These are phyloP conservation scores for Phytophthora fragariae DNA, from an alignment of 352 stramenopile genomes.

Conservation along the genomic window DNA sequence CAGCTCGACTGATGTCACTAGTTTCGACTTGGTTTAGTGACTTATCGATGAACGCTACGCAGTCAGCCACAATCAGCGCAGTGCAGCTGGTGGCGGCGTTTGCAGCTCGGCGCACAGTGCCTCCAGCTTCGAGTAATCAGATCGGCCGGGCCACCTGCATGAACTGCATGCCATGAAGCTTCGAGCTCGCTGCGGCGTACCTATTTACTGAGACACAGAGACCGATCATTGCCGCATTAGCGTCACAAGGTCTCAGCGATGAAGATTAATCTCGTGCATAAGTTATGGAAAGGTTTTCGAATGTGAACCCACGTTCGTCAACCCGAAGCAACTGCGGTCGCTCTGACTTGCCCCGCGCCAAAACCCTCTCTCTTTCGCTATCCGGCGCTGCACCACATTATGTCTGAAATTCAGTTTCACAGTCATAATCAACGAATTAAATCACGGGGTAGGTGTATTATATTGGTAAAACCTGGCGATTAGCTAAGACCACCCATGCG, in stretches of 20 bases:
- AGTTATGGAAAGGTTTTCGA: conserved; percentile 16
- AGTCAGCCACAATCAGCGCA: conserved; percentile 14
- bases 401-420: not conserved
- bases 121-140: conserved; percentile 14
- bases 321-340: not conserved
- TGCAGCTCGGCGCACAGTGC: conserved; percentile 18
- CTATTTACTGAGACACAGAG: not conserved
- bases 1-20: not conserved
- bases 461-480: conserved; percentile 25
- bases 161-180: not conserved
- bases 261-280: conserved; percentile 8
- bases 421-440: conserved; percentile 9
- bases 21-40: conserved; percentile 10
- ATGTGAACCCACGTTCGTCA: conserved; percentile 31
- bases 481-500: conserved; percentile 19
- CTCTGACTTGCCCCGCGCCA: not conserved
- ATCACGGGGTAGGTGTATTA: conserved; percentile 24
- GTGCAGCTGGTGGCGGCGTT: conserved; percentile 14
- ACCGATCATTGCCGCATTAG: not conserved
- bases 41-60: not conserved
- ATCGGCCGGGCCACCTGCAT: not conserved
- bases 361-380: conserved; percentile 10
- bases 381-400: not conserved
- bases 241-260: not conserved
- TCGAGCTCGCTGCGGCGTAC: not conserved